phyloP scores from a whole-genome alignment of 441 rosid species.

The Capsella rubella region DNA sequence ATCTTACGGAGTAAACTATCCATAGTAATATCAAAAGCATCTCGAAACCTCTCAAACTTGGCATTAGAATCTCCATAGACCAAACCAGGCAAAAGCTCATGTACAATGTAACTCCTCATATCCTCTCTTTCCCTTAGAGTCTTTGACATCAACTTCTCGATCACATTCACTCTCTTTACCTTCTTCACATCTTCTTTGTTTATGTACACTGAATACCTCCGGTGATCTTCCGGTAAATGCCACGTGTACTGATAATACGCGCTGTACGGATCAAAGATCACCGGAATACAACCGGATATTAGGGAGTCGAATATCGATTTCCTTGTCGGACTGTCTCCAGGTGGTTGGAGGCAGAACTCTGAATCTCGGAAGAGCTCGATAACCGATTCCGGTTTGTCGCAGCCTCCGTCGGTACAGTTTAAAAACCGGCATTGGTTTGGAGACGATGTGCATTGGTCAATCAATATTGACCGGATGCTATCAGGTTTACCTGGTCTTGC shows the following conservation, averaged over 20 bases:
- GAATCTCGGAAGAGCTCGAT: conserved; percentile 64
- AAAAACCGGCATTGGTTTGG: conserved; percentile 55
- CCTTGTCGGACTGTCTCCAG: conserved; percentile 89
- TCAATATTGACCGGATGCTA: conserved; percentile 66
- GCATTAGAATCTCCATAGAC: conserved; percentile 65
- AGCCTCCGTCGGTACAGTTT: conserved; percentile 58
- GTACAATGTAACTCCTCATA: conserved; percentile 75
- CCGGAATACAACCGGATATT: conserved; percentile 82
- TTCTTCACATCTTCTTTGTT: conserved; percentile 75
- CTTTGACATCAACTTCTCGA: conserved; percentile 60
- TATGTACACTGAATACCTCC: conserved; percentile 72
- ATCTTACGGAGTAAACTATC: conserved; percentile 65
- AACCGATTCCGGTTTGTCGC: conserved; percentile 61
- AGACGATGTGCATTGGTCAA: conserved; percentile 57
- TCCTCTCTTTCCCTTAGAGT: conserved; percentile 59
- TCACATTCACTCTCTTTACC: conserved; percentile 55
- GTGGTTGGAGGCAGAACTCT: conserved; percentile 86
- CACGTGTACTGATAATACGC: conserved; percentile 88
- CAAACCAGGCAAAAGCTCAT: conserved; percentile 74
- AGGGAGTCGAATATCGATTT: conserved; percentile 87
- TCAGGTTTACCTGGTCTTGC: conserved; percentile 60
- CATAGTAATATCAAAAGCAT: conserved; percentile 71
- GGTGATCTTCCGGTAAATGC: conserved; percentile 84
- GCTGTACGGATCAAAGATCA: conserved; percentile 76
- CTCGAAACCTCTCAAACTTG: conserved; percentile 68